A percentile compares a stretch with the other conserved stretches of the same genome.
phyloP scores from a whole-genome alignment of 345 rosid genomes.

The Ricinus communis region DNA sequence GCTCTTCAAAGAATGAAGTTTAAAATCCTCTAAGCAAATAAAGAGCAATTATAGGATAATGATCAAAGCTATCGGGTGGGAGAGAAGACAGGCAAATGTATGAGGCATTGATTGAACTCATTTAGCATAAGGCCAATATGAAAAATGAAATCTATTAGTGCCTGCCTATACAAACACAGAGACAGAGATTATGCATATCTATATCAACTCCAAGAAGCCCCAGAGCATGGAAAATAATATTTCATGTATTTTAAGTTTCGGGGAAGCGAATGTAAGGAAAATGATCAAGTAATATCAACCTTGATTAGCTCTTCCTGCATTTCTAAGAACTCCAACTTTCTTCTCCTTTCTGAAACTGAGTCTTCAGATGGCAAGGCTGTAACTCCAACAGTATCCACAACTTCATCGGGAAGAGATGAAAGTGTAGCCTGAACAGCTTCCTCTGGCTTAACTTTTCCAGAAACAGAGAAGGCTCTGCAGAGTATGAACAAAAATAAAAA shows the following conservation, averaged over 20 bases:
- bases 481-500: conserved; percentile 9
- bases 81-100: not conserved
- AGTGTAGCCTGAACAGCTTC: conserved; percentile 98
- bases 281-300: conserved; percentile 40
- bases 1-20: not conserved
- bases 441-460: conserved; percentile 93
- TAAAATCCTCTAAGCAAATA: not conserved
- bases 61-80: not conserved
- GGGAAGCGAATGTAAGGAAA: conserved; percentile 4
- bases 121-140: not conserved
- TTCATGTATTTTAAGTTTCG: not conserved
- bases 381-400: conserved; percentile 88
- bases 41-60: not conserved
- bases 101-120: not conserved
- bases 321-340: conserved; percentile 89
- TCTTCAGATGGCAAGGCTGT: conserved; percentile 91
- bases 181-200: not conserved
- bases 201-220: not conserved
- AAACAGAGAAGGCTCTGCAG: conserved; percentile 75
- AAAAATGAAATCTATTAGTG: not conserved
- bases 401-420: conserved; percentile 95
- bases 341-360: conserved; percentile 86
- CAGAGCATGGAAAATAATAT: not conserved
- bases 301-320: conserved; percentile 97
- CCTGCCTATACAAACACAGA: not conserved